Percentiles rank a stretch among this genome's conserved stretches.
Conservation (phyloP, 371 early-diverging fungal genomes). For the Choanephora cucurbitarum region DNA sequence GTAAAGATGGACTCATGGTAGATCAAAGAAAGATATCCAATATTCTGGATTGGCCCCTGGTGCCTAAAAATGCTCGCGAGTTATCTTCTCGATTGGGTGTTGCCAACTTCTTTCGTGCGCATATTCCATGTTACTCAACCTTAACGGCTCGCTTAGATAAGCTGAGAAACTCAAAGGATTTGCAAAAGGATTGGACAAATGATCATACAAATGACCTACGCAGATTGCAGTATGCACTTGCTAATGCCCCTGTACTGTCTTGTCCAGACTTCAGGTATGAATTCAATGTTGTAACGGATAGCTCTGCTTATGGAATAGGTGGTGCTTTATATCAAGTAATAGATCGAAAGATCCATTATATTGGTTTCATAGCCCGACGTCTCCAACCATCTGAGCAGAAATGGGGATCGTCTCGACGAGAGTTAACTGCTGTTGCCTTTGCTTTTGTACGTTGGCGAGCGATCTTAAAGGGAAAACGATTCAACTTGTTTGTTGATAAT, state of each 20-base stretch:
- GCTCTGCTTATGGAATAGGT: slow-evolving; percentile 38
- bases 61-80: slow-evolving; percentile 17
- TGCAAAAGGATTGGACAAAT: slow-evolving; percentile 9
- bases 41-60: slow-evolving; percentile 13
- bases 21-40: slow-evolving; percentile 20
- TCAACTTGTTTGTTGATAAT: slow-evolving; percentile 8
- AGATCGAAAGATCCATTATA: slow-evolving; percentile 12
- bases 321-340: slow-evolving; percentile 31
- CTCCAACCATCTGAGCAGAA: slow-evolving; percentile 20
- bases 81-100: slow-evolving; percentile 25
- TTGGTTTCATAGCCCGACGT: slow-evolving; percentile 23
- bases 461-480: slow-evolving; percentile 18
- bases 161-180: slow-evolving; percentile 16
- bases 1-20: slow-evolving; percentile 6
- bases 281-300: slow-evolving; percentile 44
- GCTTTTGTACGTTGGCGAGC: slow-evolving; percentile 17
- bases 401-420: slow-evolving; percentile 17
- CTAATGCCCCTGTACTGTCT: slow-evolving; percentile 12
- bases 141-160: slow-evolving; percentile 24
- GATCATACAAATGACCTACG: slow-evolving; percentile 5
- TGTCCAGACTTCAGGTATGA: slow-evolving; percentile 24
- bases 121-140: slow-evolving; percentile 20
- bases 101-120: slow-evolving; percentile 29
- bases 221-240: slow-evolving; percentile 3
- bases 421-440: slow-evolving; percentile 19